These are phyloP conservation scores for Rehmannia glutinosa DNA, from an alignment of 257 asterid genomes.

Conservation along the genomic window DNA sequence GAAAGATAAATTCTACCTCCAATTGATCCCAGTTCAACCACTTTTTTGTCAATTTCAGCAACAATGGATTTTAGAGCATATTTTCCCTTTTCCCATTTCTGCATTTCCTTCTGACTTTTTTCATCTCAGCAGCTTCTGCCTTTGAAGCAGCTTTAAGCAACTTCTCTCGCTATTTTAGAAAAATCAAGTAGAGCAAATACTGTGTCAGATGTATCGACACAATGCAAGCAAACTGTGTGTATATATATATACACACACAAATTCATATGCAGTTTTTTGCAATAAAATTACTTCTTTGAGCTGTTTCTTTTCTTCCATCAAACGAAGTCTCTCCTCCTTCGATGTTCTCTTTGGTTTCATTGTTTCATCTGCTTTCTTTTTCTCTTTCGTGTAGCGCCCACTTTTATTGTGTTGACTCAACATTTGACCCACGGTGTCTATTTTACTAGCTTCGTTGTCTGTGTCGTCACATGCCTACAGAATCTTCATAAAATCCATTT, in stretches of 20 bases:
- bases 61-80: conserved; percentile 77
- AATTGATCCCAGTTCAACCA: conserved; percentile 72
- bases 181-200: conserved; percentile 16
- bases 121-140: conserved; percentile 86
- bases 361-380: conserved; percentile 32
- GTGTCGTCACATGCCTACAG: conserved; percentile 38
- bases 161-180: conserved; percentile 63
- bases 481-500: conserved; percentile 24
- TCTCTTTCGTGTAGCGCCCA: conserved; percentile 29
- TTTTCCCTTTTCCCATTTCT: conserved; percentile 91
- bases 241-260: background rate
- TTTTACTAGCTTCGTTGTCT: conserved; percentile 29
- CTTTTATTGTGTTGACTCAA: conserved; percentile 28
- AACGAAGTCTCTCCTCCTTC: conserved; percentile 71
- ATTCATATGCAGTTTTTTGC: background rate
- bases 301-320: conserved; percentile 75
- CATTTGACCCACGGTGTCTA: conserved; percentile 25
- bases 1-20: conserved; percentile 64
- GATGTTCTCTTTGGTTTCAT: conserved; percentile 39
- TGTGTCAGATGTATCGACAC: conserved; percentile 10
- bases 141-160: conserved; percentile 74
- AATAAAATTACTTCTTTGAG: conserved; percentile 63
- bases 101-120: conserved; percentile 63
- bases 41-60: conserved; percentile 80
- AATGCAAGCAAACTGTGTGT: background rate